Base-by-base conservation (phyloP, 1,284 basidiomycete genomes). In the Fomitopsis palustris region DNA sequence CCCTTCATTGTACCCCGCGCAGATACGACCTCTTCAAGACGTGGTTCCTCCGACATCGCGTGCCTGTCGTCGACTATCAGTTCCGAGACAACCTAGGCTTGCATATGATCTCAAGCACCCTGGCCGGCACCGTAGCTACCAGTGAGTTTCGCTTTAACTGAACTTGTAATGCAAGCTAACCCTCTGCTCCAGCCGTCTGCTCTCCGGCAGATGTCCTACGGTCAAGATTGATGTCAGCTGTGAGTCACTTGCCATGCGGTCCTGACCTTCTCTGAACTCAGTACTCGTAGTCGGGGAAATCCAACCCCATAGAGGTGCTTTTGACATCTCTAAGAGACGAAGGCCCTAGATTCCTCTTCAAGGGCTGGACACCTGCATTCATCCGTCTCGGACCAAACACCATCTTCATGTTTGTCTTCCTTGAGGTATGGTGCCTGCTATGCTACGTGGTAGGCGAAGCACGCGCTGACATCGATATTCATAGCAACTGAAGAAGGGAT, bases 11-110 rank as follows among this genome's bases (percentile, higher is more conserved):
- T 60, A 57, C 54, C 7, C 53, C 6, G 1, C 51, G 23, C 62
- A 95, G 93, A 55, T 96, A 96, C 73, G 94, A 96, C 74, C 87
- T 85, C 70, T 92, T 95, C 82, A 96, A 96, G 75, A 70, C 78
- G 16, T 75, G 77, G 19, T 73, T 96, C 35, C 74, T 95, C 43
- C 74, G 74, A 53, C 72, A 79, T 58, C 81, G 74, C 8, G 72
- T 84, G 63, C 87, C 82, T 51, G 69, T 85, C 55, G 71, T 90
- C 47, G 78, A 90, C 53, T 85, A 88, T 61, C 82, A 87, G 61
- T 78, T 94, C 52, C 82, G 83, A 56, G 93, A 96, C 66, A 84
- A 75, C 72, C 79, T 85, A 69, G 77, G 81, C 56, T 81, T 85
- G 66, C 94, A 86, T 70, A 82, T 82, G 19, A 77, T 84, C 27